Base-by-base conservation (phyloP, 2,329 filamentous ascomycete species). In the Penicillium palitans region DNA sequence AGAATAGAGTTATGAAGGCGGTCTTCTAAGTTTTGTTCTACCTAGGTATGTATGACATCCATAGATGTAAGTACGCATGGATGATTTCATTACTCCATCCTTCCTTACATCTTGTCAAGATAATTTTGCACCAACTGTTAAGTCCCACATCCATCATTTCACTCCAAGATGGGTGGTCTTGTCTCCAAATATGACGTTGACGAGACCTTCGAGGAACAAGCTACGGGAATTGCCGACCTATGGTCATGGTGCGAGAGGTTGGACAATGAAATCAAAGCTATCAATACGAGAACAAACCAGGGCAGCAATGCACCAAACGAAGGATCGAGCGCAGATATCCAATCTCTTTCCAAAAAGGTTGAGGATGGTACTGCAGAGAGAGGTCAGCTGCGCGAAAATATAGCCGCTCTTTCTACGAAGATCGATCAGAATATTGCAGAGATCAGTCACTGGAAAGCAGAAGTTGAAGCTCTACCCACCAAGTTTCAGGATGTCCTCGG, bases 201-300 rank as follows among this genome's bases (percentile, higher is more conserved):
- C 7, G 1, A 2, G 5, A 1, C 2, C 2, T 1, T 31, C 1
- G 2, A 31, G 3, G 3, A 1, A 3, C 44, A 21, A 47, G 12
- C 0, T 17, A 31, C 10, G 29, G 29, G 0, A 31, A 6, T 48
- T 6, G 1, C 2, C 2, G 0, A 12, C 8, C 13, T 48, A 3
- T 8, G 6, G 21, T 7, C 19, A 8, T 35, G 46, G 8, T 25
- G 15, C 6, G 15, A 12, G 2, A n/a, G 9, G 25, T n/a, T 25
- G 9, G 15, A 13, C 13, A 25, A 13, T 25, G 31, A 48, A 25
- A 48, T 35, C 29, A 24, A n/a, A 6, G 19, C 13, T 6, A 12
- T 48, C 9, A 24, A 48, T n/a, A 12, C 5, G 4, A 35, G 29
- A 1, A 17, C 5, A 24, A 17, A 2, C n/a, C 19, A 24, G 7